phyloP scores from a whole-genome alignment of 352 stramenopile genomes.

The Phytopythium litorale region DNA sequence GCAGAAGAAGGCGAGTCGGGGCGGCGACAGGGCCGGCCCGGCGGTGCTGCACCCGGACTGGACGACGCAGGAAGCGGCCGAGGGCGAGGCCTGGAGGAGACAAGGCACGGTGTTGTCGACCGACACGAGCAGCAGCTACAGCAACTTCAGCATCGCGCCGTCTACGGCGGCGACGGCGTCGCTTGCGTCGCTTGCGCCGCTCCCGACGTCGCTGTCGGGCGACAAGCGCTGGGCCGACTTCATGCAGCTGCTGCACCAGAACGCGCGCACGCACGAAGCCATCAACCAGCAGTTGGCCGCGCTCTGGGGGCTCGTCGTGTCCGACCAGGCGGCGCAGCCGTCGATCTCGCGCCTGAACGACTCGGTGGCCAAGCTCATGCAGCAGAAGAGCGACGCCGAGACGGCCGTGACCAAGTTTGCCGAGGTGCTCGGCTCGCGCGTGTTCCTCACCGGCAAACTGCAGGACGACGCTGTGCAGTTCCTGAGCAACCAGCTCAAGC shows the following conservation, averaged over 20 bases:
- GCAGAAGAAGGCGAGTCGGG: slow-evolving; percentile 31
- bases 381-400: slow-evolving; percentile 41
- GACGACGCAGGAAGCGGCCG: not conserved
- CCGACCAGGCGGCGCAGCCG: slow-evolving; percentile 13
- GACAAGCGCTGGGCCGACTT: slow-evolving; percentile 33
- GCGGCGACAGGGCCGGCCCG: not conserved
- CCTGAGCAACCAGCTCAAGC: slow-evolving; percentile 23
- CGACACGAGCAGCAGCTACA: slow-evolving; percentile 14
- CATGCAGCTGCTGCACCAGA: slow-evolving; percentile 30
- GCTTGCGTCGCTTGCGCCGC: slow-evolving; percentile 16
- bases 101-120: not conserved
- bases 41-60: not conserved
- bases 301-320: slow-evolving; percentile 20
- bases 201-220: slow-evolving; percentile 8
- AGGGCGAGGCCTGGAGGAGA: not conserved
- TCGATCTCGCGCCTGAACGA: slow-evolving; percentile 23
- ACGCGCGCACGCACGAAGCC: slow-evolving; percentile 20
- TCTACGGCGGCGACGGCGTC: slow-evolving; percentile 10
- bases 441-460: slow-evolving; percentile 29
- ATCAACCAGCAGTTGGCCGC: slow-evolving; percentile 22
- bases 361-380: slow-evolving; percentile 27
- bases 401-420: slow-evolving; percentile 27
- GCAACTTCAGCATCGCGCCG: slow-evolving; percentile 21
- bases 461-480: slow-evolving; percentile 29
- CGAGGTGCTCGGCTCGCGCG: slow-evolving; percentile 24